Base-by-base conservation (phyloP, 495 filamentous ascomycete genomes). In the Bacidia gigantensis region DNA sequence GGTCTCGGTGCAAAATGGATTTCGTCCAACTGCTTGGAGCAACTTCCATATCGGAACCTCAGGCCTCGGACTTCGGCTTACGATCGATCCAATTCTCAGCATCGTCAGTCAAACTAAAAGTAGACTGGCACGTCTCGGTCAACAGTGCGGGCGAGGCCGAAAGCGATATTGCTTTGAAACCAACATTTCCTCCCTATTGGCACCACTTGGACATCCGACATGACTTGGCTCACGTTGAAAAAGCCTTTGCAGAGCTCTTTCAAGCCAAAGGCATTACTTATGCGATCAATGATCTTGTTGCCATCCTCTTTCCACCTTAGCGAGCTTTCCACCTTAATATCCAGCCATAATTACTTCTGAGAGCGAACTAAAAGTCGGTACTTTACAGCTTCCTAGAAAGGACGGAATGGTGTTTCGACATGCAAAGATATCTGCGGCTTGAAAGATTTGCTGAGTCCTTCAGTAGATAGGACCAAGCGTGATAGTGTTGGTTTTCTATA, bases 61-160 rank as follows among this genome's bases (percentile, higher is more conserved):
- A 70, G 5, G 32, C 67, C 3, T 62, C 68, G 1, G 67, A 72
- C 46, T 59, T 73, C 1, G 66, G 71, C 35, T 66, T 68, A 10
- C 66, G 63, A 26, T 63, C 60, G 0, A 67, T 74, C 62, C 51
- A 66, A n/a, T 64, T 76, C 46, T 56, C 60, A 22, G 55, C 61
- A 3, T 62, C 58, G 2, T 32, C 21, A 14, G 56, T 46, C 50
- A 9, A 57, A 56, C 39, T 56, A 20, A 22, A 61, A 48, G 26
- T 59, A 65, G 2, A 59, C 67, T 42, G 51, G 74, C 22, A 60
- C 64, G 21, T 73, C 64, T 55, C 56, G 55, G 11, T 57, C 69
- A 49, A 51, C 32, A 24, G 57, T 69, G 32, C 68, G 68, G 51
- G 68, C 29, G 39, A 55, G 65, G 26, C 74, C 64, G 70, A 68